Base-by-base conservation (phyloP, 306 rosid genomes). In the Glycine soja region DNA sequence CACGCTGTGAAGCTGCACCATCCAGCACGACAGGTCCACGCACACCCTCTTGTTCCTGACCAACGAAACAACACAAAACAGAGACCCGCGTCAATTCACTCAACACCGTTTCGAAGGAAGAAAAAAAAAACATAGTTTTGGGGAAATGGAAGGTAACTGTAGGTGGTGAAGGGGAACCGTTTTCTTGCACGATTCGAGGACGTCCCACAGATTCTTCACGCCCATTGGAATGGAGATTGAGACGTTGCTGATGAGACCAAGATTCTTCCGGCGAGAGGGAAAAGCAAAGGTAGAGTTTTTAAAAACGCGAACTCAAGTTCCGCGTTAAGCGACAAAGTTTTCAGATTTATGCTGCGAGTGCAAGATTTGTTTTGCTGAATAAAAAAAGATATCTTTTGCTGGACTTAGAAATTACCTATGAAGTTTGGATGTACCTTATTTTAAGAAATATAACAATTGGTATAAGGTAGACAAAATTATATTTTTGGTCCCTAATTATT, bases 21-120 rank as follows among this genome's bases (percentile, higher is more conserved):
- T 82, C 97, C 97, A 93, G 70, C 97, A 93, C 1, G 97, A 93
- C 18, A 93, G 91, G 83, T 93, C 97, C 72, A 93, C 87, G 89
- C 97, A 91, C 74, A 93, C 71, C 80, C 90, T 86, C 81, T 93
- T 93, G 88, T 93, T 93, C 92, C 97, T 93, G 70, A 8, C 62
- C 47, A 58, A 77, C 72, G 77, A 13, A 61, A 80, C n/a, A 51
- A 51, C 0, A 5, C 36, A 24, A 62, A 13, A 80, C 76, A 67
- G 34, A 77, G 3, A 80, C 52, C 78, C 79, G 16, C 19, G 3
- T 53, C 43, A 69, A 53, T 47, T 5, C 7, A 12, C 46, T 42
- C 6, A 34, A 69, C 56, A 5, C 70, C n/a, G 72, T 32, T 72
- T 64, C 1, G 45, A 46, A 2, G 3, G 4, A 3, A 36, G 40